Percentiles rank a stretch among this genome's conserved stretches.
Evolutionary conservation across 306 rosid genomes (phyloP).

Genomic region (Herpetospermum pedunculosum): DNA sequence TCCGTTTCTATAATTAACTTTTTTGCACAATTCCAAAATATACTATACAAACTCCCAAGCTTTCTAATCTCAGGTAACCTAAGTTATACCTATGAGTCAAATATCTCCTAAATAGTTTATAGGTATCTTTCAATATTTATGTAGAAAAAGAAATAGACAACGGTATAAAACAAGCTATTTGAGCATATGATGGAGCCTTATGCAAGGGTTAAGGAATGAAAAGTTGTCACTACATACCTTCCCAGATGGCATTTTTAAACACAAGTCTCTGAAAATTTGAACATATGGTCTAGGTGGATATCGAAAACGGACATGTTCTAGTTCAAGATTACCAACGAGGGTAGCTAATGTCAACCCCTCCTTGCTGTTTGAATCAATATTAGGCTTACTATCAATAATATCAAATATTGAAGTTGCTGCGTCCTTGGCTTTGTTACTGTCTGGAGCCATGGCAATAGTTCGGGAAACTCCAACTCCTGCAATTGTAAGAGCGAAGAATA

Average conservation of each 20-base stretch:
- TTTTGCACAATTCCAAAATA: too few species aligned
- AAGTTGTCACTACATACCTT: slow-evolving; percentile 29
- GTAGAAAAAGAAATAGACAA: slow-evolving; percentile 20
- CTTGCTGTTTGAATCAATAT: slow-evolving; percentile 47
- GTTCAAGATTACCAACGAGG: slow-evolving; percentile 39
- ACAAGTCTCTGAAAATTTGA: slow-evolving; percentile 50
- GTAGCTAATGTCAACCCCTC: slow-evolving; percentile 29
- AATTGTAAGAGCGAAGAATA: slow-evolving; percentile 61
- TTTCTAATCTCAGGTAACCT: too few species aligned
- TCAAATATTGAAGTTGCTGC: slow-evolving; percentile 61
- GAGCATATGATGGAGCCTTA: too few species aligned
- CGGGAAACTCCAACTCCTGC: slow-evolving; percentile 60
- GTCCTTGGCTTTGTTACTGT: slow-evolving; percentile 63
- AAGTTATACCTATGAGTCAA: too few species aligned
- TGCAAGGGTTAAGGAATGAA: too few species aligned
- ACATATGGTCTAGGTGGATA: slow-evolving; percentile 62
- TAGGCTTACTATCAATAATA: slow-evolving; percentile 55
- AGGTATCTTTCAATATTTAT: too few species aligned
- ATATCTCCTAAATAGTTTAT: too few species aligned
- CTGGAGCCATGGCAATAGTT: slow-evolving; percentile 50
- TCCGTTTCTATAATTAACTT: too few species aligned
- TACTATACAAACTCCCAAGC: too few species aligned
- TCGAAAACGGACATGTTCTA: slow-evolving; percentile 41
- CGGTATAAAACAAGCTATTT: too few species aligned
- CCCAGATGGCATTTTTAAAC: slow-evolving; percentile 50